Conservation (phyloP, 371 early-diverging fungal genomes). For the Funneliformis caledonium region DNA sequence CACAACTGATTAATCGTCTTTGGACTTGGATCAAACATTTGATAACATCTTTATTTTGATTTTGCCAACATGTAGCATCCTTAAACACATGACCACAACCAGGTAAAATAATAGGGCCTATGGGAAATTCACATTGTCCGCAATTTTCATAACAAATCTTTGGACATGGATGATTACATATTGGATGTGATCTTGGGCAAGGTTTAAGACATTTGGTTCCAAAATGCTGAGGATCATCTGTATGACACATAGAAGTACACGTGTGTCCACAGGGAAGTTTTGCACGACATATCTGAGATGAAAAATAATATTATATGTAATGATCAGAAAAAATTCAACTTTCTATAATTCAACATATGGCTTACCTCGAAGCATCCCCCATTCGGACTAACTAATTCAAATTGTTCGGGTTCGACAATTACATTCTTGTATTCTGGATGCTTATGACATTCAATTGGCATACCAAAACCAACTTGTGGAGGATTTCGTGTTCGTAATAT, state of each 20-base stretch:
- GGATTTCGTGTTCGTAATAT: slow-evolving; percentile 41
- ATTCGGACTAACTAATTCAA: slow-evolving; percentile 43
- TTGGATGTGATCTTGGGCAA: slow-evolving; percentile 48
- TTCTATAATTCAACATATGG: too few species aligned
- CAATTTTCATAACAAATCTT: slow-evolving; percentile 52
- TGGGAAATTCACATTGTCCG: slow-evolving; percentile 45
- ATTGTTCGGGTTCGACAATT: slow-evolving; percentile 36
- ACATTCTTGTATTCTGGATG: slow-evolving; percentile 47
- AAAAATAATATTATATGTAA: too few species aligned
- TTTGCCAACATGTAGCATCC: neutral
- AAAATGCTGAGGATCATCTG: neutral
- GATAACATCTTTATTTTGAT: neutral
- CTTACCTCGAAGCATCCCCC: slow-evolving; percentile 45
- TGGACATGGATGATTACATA: slow-evolving; percentile 47
- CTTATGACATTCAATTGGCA: slow-evolving; percentile 52
- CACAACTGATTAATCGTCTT: too few species aligned
- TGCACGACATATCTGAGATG: neutral
- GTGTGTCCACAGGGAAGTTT: neutral
- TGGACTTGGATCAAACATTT: too few species aligned
- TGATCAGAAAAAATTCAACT: too few species aligned
- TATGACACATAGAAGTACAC: slow-evolving; percentile 47
- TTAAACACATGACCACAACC: slow-evolving; percentile 45
- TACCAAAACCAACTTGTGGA: slow-evolving; percentile 46
- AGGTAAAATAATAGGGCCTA: slow-evolving; percentile 38
- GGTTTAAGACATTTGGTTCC: slow-evolving; percentile 45